Evolutionary conservation across 2,329 filamentous ascomycete genomes (phyloP).

Genomic region (Fusarium palustre): DNA sequence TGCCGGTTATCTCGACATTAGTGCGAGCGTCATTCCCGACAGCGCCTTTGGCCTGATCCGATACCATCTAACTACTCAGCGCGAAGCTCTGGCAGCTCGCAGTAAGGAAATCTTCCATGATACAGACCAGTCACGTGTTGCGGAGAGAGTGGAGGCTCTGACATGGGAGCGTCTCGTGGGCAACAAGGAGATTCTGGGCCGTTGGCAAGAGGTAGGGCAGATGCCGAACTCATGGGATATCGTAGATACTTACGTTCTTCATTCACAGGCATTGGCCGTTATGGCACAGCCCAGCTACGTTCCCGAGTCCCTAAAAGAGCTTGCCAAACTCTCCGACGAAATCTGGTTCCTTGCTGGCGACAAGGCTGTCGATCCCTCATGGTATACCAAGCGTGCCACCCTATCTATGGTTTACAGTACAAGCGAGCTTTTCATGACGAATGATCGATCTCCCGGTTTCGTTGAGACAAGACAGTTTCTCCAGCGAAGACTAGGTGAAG

Average conservation of each 20-base stretch:
- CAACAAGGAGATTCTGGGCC: conserved; percentile 77
- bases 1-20: conserved; percentile 87
- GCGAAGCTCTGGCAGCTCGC: conserved; percentile 66
- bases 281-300: conserved; percentile 89
- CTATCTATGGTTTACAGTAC: conserved; percentile 73
- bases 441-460: conserved; percentile 80
- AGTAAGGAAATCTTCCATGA: conserved; percentile 56
- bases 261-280: conserved; percentile 80
- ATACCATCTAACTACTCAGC: conserved; percentile 78
- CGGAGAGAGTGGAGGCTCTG: conserved; percentile 75
- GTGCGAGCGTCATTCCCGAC: conserved; percentile 82
- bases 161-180: conserved; percentile 81
- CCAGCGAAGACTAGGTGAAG: conserved; percentile 78
- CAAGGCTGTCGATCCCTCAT: conserved; percentile 81
- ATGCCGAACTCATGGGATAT: not conserved
- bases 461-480: conserved; percentile 84
- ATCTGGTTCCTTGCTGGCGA: conserved; percentile 91
- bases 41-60: conserved; percentile 85
- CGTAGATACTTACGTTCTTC: conserved; percentile 21
- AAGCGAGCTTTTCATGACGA: conserved; percentile 93
- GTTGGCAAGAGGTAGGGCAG: conserved; percentile 84
- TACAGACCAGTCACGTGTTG: conserved; percentile 58
- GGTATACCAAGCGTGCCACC: conserved; percentile 78
- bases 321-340: conserved; percentile 87
- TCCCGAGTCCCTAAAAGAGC: conserved; percentile 79